Evolutionary conservation across 2,329 filamentous ascomycete species (phyloP).

Genomic region (Penicillium sp.): DNA sequence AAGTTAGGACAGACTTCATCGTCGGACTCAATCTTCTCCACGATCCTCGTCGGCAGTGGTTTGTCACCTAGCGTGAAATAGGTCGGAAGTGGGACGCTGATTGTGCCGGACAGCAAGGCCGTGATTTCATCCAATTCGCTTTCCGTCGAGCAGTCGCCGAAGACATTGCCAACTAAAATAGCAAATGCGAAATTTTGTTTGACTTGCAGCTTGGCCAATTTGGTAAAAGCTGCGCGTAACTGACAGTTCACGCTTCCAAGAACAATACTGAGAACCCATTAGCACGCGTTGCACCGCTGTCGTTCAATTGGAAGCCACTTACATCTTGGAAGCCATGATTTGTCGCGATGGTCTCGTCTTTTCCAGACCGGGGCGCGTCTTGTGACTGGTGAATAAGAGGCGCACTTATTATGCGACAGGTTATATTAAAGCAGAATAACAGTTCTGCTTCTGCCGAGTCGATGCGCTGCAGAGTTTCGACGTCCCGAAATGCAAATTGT

Average conservation of each 20-base stretch:
- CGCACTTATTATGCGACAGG: no score
- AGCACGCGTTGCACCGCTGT: slow-evolving; percentile 12
- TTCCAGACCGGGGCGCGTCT: neutral
- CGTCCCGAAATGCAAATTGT: slow-evolving; percentile 1
- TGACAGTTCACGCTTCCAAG: slow-evolving; percentile 82
- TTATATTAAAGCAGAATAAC: neutral
- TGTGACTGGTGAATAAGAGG: neutral
- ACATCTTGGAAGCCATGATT: slow-evolving; percentile 63
- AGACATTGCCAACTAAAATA: slow-evolving; percentile 82
- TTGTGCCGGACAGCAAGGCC: slow-evolving; percentile 71
- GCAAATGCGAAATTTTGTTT: slow-evolving; percentile 90
- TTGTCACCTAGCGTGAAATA: slow-evolving; percentile 85
- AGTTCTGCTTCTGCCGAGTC: no score
- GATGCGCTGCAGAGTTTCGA: neutral
- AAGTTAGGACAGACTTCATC: slow-evolving; percentile 86
- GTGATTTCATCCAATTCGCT: slow-evolving; percentile 64
- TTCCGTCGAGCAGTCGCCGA: slow-evolving; percentile 57
- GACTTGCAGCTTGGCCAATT: slow-evolving; percentile 76
- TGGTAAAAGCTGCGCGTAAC: slow-evolving; percentile 75
- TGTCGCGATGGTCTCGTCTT: neutral
- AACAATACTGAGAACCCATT: slow-evolving; percentile 60
- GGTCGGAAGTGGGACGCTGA: slow-evolving; percentile 76
- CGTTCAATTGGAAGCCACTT: slow-evolving; percentile 27
- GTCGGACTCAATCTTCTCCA: slow-evolving; percentile 73
- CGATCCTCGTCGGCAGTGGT: slow-evolving; percentile 71